Evolutionary conservation across 306 rosid species (phyloP).

Genomic region (Myrica gale): DNA sequence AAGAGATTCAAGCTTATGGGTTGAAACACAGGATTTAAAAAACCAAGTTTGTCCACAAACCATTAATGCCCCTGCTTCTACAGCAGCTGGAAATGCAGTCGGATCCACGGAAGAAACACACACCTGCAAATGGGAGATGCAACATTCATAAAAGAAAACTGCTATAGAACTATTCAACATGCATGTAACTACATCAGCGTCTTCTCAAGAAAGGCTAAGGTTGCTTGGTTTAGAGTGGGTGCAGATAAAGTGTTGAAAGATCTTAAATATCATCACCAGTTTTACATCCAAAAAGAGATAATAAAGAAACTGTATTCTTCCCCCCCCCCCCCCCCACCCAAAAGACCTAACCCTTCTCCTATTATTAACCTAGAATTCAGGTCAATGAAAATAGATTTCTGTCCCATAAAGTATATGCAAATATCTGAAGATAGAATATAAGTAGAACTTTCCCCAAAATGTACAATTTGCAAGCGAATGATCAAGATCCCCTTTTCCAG

Average conservation of each 20-base stretch:
- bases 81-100: slow-evolving; percentile 61
- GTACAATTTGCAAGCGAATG: not conserved
- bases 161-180: not conserved
- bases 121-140: slow-evolving; percentile 52
- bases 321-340: not conserved
- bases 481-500: slow-evolving; percentile 6
- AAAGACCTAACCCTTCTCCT: not conserved
- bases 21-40: slow-evolving; percentile 18
- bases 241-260: not conserved
- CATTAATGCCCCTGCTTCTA: slow-evolving; percentile 90
- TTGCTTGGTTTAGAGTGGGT: not conserved
- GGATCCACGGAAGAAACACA: slow-evolving; percentile 95
- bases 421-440: not conserved
- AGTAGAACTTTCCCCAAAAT: not conserved
- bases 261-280: not conserved
- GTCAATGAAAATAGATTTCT: not conserved
- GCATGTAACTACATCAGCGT: not conserved
- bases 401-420: not conserved
- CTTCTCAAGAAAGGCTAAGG: not conserved
- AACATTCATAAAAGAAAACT: slow-evolving; percentile 2
- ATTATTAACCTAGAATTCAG: not conserved
- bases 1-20: slow-evolving; percentile 11
- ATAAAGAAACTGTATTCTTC: not conserved
- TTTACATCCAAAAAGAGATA: not conserved
- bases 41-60: slow-evolving; percentile 38